Conservation (phyloP, 2,329 filamentous ascomycete species). For the Cyphellophora attinorum region DNA sequence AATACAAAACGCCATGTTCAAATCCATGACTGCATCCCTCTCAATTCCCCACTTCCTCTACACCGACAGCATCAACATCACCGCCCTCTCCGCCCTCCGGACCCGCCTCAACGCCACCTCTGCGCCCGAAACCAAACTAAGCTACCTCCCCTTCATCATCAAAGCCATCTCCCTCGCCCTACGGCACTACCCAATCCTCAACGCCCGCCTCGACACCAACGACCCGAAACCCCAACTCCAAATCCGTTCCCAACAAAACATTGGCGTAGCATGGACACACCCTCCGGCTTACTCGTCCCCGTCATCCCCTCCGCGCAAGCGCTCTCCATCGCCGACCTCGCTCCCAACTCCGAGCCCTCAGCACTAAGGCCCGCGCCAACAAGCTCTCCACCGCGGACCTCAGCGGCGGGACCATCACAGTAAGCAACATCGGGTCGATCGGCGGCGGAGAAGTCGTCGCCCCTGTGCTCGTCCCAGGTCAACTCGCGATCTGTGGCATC, state of each 20-base stretch:
- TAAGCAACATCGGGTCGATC: constrained; percentile 93
- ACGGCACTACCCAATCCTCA: constrained; percentile 73
- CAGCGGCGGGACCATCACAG: constrained; percentile 79
- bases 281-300: constrained; percentile 77
- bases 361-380: constrained; percentile 61
- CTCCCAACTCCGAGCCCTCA: constrained; percentile 67
- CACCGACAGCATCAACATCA: constrained; percentile 79
- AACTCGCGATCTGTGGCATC: constrained; percentile 86
- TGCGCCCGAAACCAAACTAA: constrained; percentile 53
- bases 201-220: constrained; percentile 65
- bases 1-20: constrained; percentile 91
- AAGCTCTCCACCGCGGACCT: constrained; percentile 69
- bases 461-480: constrained; percentile 80
- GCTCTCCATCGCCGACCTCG: constrained; percentile 68
- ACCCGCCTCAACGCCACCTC: constrained; percentile 61
- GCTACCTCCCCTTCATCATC: constrained; percentile 88
- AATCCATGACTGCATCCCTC: constrained; percentile 87
- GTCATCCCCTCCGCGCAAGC: constrained; percentile 77
- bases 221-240: constrained; percentile 63
- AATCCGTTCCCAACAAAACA: constrained; percentile 79
- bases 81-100: constrained; percentile 62
- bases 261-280: constrained; percentile 92
- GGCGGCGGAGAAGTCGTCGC: constrained; percentile 87
- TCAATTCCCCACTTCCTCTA: constrained; percentile 93
- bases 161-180: constrained; percentile 87